Conservation (phyloP, 371 early-diverging fungal species). For the Sporodiniella umbellata region DNA sequence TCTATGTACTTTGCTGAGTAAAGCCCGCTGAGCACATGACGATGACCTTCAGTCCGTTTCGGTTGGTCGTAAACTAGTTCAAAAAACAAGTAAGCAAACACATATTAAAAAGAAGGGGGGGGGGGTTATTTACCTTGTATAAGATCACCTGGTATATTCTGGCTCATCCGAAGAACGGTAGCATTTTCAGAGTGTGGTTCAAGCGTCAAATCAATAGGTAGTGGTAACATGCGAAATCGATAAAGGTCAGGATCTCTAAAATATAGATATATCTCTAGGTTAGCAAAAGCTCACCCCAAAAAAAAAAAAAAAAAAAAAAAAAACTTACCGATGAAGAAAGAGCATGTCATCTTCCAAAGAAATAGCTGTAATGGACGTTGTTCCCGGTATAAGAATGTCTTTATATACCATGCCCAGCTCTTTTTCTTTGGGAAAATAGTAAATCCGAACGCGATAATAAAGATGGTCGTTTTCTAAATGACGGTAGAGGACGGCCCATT, state of each 20-base stretch:
- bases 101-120: background rate
- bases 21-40: slow-evolving; percentile 16
- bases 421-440: slow-evolving; percentile 20
- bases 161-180: background rate
- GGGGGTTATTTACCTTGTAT: slow-evolving; percentile 16
- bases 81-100: too few species aligned
- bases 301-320: background rate
- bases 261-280: background rate
- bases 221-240: slow-evolving; percentile 26
- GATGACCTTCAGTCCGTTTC: slow-evolving; percentile 17
- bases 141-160: slow-evolving; percentile 24
- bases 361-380: slow-evolving; percentile 30
- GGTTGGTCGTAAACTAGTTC: slow-evolving; percentile 33
- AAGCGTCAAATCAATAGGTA: slow-evolving; percentile 21
- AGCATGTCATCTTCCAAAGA: slow-evolving; percentile 33
- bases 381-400: slow-evolving; percentile 35
- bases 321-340: slow-evolving; percentile 32
- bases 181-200: slow-evolving; percentile 30
- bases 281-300: too few species aligned
- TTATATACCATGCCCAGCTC: slow-evolving; percentile 22
- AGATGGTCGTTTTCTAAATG: slow-evolving; percentile 28
- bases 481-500: slow-evolving; percentile 38
- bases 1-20: slow-evolving; percentile 30
- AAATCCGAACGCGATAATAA: slow-evolving; percentile 31
- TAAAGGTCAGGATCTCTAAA: slow-evolving; percentile 41